phyloP scores from a whole-genome alignment of 805 yeast species.

The Yarrowia keelungensis region DNA sequence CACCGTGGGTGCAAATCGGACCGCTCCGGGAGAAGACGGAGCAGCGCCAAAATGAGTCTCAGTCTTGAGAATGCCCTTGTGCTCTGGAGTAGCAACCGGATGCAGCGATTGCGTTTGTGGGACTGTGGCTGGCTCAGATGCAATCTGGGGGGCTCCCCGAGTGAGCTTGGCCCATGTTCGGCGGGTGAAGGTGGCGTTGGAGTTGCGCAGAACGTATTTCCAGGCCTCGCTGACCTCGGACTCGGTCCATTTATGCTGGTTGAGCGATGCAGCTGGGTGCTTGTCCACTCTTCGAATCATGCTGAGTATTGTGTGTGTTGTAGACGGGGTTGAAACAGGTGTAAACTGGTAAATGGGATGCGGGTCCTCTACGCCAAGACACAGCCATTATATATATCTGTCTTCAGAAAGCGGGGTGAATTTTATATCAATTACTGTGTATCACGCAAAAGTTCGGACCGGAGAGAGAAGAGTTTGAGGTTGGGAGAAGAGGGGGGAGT shows the following conservation, averaged over 20 bases:
- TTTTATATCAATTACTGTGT: background rate
- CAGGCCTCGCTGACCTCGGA: constrained; percentile 13
- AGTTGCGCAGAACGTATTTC: constrained; percentile 25
- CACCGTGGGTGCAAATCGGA: constrained; percentile 10
- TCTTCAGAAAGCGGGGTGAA: constrained; percentile 16
- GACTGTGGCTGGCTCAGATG: background rate
- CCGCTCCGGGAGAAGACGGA: constrained; percentile 11
- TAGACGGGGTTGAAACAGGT: no score
- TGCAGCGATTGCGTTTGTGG: background rate
- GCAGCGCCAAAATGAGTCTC: constrained; percentile 3
- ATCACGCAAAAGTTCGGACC: constrained; percentile 1
- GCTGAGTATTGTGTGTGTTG: background rate
- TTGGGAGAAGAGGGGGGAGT: background rate
- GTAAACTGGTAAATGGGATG: background rate
- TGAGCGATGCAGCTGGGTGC: background rate
- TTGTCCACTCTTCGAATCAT: constrained; percentile 16
- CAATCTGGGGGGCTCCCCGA: background rate
- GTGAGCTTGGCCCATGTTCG: constrained; percentile 22
- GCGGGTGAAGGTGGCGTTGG: constrained; percentile 14
- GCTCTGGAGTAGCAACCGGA: constrained; percentile 2
- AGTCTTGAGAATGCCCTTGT: constrained; percentile 16
- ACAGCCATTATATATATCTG: background rate
- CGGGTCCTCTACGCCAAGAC: background rate
- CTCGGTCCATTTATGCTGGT: constrained; percentile 12
- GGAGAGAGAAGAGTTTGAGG: no score